Base-by-base conservation (phyloP, 1,139 yeast genomes). In the Barnettozyma hawaiiensis region DNA sequence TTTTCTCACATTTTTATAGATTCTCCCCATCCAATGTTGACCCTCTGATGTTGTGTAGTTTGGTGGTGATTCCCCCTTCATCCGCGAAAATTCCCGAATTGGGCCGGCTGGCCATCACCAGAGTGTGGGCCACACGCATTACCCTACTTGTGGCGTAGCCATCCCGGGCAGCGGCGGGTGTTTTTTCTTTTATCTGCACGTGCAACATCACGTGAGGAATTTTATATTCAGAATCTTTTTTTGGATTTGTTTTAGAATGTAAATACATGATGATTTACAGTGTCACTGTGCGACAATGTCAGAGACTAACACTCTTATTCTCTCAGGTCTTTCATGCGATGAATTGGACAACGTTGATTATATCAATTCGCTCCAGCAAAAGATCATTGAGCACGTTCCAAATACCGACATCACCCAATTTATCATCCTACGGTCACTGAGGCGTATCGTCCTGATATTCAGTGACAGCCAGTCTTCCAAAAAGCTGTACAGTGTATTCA, bases 381-480 rank as follows among this genome's bases (percentile, higher is more conserved):
- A 48, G 20, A 44, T 52, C 5, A 38, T 51, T 0, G 31, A 41
- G 9, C 21, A 45, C 8, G 37, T 48, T 11, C 28, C 44, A 5
- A 40, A 21, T 12, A 37, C 49, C 5, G 52, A 52, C 28, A 37
- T 48, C 1, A 43, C 53, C 3, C 57, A 55, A 34, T 54, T 55
- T 43, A 47, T 55, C 23, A 45, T 55, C 8, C 45, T 55, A 7
- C 44, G 41, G 14, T 37, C 47, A 1, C 47, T 55, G 24, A 51
- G 42, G 27, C 42, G 59, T 7, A 47, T 55, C 1, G n/a, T 55
- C 5, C 20, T 54, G 4, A 45, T 53, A 5, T 54, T 53, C 32
- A 35, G 37, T 12, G 39, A 41, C 12, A 27, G 24, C 11, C 42
- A 38, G n/a, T 41, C 51, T 1, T 34, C 48, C 16, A 4, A 14